phyloP scores from a whole-genome alignment of 2,329 filamentous ascomycete genomes.

The Trichoderma sp. region DNA sequence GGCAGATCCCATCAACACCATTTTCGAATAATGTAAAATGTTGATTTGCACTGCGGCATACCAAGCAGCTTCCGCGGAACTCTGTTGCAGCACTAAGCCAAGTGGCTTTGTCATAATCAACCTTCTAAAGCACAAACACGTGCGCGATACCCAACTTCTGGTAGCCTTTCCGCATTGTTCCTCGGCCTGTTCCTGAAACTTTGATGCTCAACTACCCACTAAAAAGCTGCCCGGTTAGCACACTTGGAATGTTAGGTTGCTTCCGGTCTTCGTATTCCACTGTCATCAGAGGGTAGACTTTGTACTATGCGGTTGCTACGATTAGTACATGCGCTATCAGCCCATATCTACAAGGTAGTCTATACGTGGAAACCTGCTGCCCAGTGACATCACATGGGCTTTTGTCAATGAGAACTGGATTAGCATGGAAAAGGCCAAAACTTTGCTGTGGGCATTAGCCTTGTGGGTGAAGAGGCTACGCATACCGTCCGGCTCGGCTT shows the following conservation, averaged over 20 bases:
- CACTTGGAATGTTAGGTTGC: not conserved
- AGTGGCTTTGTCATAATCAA: not conserved
- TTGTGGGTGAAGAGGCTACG: not conserved
- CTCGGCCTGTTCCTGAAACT: constrained; percentile 19
- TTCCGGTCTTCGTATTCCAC: not conserved
- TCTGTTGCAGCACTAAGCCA: constrained; percentile 6
- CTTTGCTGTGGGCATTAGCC: not conserved
- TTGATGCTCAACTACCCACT: constrained; percentile 3
- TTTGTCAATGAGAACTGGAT: not conserved
- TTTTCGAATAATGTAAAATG: not conserved
- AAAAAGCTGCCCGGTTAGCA: not conserved
- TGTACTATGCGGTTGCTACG: not conserved
- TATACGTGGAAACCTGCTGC: not conserved
- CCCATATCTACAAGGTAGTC: not conserved
- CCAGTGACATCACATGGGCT: not conserved
- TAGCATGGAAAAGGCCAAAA: not conserved
- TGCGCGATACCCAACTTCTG: not conserved
- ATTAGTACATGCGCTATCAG: not conserved
- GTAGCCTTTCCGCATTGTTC: constrained; percentile 3
- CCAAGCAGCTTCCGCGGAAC: not conserved
- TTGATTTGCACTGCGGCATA: not conserved
- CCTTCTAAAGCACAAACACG: not conserved
- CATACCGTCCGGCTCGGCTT: not conserved
- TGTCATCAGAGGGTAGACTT: not conserved
- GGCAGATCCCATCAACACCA: not conserved